These are phyloP conservation scores for Royoungia palumana DNA, from an alignment of 768 basidiomycete genomes.

Conservation along the genomic window DNA sequence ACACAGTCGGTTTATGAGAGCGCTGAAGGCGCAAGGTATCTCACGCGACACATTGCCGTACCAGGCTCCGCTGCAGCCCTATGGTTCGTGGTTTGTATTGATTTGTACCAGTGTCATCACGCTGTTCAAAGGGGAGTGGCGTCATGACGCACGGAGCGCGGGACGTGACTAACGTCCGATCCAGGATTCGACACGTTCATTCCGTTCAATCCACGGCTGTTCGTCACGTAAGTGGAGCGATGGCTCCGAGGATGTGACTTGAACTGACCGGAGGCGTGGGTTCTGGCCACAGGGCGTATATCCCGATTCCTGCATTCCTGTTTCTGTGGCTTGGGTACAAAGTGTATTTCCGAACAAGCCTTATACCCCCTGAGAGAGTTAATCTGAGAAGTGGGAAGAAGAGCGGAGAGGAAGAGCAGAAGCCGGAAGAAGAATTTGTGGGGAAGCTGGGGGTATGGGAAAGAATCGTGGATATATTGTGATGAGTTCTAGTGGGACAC, in stretches of 20 bases:
- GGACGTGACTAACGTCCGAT: background rate
- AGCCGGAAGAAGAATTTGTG: constrained; percentile 39
- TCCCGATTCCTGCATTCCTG: constrained; percentile 35
- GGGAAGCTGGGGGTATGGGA: constrained; percentile 21
- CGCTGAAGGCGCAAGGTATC: constrained; percentile 42
- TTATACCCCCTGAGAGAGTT: constrained; percentile 45
- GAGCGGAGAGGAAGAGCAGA: constrained; percentile 47
- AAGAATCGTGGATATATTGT: constrained; percentile 20
- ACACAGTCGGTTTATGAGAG: constrained; percentile 46
- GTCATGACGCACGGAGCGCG: background rate
- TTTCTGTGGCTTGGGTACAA: constrained; percentile 37
- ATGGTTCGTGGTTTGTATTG: constrained; percentile 60
- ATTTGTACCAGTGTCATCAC: constrained; percentile 51
- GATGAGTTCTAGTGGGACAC: background rate
- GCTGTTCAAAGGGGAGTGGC: constrained; percentile 51
- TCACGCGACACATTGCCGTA: constrained; percentile 46
- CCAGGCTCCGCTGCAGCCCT: constrained; percentile 32
- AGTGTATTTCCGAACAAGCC: constrained; percentile 32
- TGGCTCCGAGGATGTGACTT: background rate
- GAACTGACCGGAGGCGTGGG: background rate
- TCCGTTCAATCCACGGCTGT: constrained; percentile 50
- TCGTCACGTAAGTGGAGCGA: constrained; percentile 47
- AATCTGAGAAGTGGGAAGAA: constrained; percentile 52
- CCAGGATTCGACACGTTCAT: constrained; percentile 40
- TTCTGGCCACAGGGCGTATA: constrained; percentile 14